phyloP scores from a whole-genome alignment of 208 protist genomes.

The Trypanosoma cruzi region DNA sequence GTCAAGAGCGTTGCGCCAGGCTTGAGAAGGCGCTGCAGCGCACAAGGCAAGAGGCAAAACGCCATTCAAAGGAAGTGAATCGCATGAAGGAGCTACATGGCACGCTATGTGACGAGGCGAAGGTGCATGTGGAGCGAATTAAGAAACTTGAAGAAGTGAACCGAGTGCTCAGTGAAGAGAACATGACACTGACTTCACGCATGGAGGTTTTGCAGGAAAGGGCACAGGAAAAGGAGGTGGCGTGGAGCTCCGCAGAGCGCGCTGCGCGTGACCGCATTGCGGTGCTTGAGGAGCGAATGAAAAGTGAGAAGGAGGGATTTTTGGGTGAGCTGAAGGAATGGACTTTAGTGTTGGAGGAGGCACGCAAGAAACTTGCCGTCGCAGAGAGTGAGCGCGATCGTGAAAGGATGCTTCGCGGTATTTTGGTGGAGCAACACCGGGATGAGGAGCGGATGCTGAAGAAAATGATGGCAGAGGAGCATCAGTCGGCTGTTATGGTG shows the following conservation, averaged over 20 bases:
- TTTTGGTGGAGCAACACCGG: constrained; percentile 40
- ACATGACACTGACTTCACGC: neutral
- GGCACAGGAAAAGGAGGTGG: neutral
- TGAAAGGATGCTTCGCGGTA: constrained; percentile 25
- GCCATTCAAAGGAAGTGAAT: constrained; percentile 8
- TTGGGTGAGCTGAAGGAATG: constrained; percentile 35
- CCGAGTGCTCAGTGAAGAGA: neutral
- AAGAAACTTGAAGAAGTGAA: constrained; percentile 15
- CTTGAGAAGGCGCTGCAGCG: constrained; percentile 16
- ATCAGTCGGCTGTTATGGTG: neutral
- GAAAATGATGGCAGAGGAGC: constrained; percentile 25
- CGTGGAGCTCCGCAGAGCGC: neutral
- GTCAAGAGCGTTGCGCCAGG: neutral
- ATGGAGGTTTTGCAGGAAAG: constrained; percentile 1
- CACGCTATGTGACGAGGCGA: neutral
- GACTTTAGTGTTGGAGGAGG: constrained; percentile 29
- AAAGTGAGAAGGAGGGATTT: constrained; percentile 21
- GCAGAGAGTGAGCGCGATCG: constrained; percentile 31
- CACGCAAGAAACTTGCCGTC: constrained; percentile 17
- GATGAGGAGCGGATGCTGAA: constrained; percentile 31
- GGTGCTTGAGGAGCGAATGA: constrained; percentile 10
- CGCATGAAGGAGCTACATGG: constrained; percentile 9
- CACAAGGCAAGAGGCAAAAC: constrained; percentile 12
- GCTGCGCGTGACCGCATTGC: constrained; percentile 2
- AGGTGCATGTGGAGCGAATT: constrained; percentile 3